These are phyloP conservation scores for Dendrocalamus sinicus DNA, from an alignment of 176 grass and related monocot species.

Conservation along the genomic window DNA sequence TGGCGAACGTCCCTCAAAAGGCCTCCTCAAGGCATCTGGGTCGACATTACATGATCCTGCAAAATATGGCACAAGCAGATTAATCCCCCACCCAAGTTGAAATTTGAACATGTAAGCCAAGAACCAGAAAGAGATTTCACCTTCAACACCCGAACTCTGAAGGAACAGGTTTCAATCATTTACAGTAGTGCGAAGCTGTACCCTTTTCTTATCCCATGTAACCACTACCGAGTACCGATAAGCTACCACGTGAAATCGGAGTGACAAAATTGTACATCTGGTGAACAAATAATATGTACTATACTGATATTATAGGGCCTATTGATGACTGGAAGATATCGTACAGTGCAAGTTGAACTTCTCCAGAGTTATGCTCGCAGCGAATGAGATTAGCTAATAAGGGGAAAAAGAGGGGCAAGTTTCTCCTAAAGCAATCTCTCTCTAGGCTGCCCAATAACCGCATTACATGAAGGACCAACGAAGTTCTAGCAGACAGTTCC, in stretches of 20 bases:
- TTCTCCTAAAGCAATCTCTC: conserved; percentile 73
- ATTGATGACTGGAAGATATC: conserved; percentile 84
- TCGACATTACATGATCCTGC: conserved; percentile 46
- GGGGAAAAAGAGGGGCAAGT: conserved; percentile 75
- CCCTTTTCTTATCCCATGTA: conserved; percentile 43
- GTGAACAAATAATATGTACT: conserved; percentile 46
- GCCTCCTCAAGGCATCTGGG: conserved; percentile 37
- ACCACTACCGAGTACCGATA: conserved; percentile 36
- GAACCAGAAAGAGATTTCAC: conserved; percentile 43
- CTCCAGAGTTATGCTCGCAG: conserved; percentile 83
- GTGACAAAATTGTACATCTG: conserved; percentile 52
- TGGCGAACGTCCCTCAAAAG: conserved; percentile 40
- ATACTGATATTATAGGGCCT: conserved; percentile 65
- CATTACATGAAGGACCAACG: conserved; percentile 74
- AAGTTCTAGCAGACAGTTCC: conserved; percentile 81
- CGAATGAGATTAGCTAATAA: conserved; percentile 80
- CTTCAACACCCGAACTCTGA: conserved; percentile 41
- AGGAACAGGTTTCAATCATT: conserved; percentile 41
- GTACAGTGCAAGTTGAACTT: conserved; percentile 75
- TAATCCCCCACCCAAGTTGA: conserved; percentile 20
- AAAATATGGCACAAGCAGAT: conserved; percentile 29
- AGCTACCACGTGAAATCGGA: conserved; percentile 37
- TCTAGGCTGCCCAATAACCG: conserved; percentile 65
- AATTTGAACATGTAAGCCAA: conserved; percentile 11
- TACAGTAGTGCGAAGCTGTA: conserved; percentile 47